Conservation (phyloP, 371 early-diverging fungal species). For the Rhizopus arrhizus region DNA sequence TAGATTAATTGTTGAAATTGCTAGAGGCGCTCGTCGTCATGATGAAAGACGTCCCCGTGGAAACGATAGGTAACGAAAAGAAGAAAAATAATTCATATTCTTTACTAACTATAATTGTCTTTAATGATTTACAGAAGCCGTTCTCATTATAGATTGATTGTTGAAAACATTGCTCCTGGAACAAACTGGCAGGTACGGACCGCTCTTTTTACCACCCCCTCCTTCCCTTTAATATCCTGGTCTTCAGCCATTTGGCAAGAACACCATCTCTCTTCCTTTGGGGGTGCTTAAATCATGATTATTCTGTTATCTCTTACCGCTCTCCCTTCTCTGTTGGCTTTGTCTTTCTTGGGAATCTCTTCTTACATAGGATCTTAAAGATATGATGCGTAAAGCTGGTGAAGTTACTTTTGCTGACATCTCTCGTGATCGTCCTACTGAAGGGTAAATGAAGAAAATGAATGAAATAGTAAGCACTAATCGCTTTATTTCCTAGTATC, state of each 20-base stretch:
- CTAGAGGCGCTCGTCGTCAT: conserved; percentile 67
- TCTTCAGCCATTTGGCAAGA: conserved; percentile 23
- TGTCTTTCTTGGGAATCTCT: conserved; percentile 16
- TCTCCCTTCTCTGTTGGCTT: conserved; percentile 27
- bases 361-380: conserved; percentile 88
- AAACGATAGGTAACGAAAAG: conserved; percentile 37
- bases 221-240: conserved; percentile 20
- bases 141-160: conserved; percentile 66
- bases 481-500: conserved; percentile 52
- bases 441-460: conserved; percentile 69
- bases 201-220: conserved; percentile 16
- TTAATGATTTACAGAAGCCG: conserved; percentile 41
- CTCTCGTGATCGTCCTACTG: conserved; percentile 77
- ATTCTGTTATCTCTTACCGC: conserved; percentile 11
- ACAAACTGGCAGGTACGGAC: conserved; percentile 82
- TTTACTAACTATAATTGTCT: not conserved
- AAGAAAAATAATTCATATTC: conserved; percentile 9
- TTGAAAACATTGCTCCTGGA: conserved; percentile 72
- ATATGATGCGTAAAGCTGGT: conserved; percentile 93
- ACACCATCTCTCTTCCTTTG: conserved; percentile 4
- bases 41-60: conserved; percentile 46
- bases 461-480: conserved; percentile 3
- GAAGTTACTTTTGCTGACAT: conserved; percentile 93
- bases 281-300: conserved; percentile 9
- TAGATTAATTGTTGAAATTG: conserved; percentile 76